Conservation (phyloP, 805 yeast species). For the Metschnikowia koreensis region DNA sequence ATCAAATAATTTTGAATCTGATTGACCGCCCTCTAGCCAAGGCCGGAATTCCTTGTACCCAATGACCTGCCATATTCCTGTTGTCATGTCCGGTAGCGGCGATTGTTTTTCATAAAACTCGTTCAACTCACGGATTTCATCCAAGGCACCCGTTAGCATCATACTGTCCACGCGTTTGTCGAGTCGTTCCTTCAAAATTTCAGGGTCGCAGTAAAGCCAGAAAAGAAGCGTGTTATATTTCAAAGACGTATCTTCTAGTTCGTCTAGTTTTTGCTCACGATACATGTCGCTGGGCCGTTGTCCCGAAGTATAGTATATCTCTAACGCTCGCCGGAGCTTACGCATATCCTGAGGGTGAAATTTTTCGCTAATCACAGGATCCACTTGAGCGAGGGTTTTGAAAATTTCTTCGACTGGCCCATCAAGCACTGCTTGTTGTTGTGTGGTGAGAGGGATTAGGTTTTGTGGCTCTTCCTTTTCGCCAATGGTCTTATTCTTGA, state of each 20-base stretch:
- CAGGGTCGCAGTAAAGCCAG: constrained; percentile 77
- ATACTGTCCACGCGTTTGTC: constrained; percentile 82
- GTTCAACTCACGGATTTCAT: constrained; percentile 66
- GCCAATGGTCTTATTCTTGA: constrained; percentile 64
- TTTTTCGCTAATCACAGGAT: constrained; percentile 71
- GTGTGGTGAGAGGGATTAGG: constrained; percentile 32
- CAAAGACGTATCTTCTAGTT: constrained; percentile 45
- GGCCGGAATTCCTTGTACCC: constrained; percentile 90
- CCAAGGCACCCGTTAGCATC: constrained; percentile 66
- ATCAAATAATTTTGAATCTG: constrained; percentile 24
- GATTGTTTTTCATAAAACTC: constrained; percentile 34
- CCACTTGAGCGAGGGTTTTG: constrained; percentile 48
- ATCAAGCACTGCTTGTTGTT: constrained; percentile 46
- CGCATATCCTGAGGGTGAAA: constrained; percentile 91
- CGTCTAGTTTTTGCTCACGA: constrained; percentile 50
- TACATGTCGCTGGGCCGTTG: constrained; percentile 70
- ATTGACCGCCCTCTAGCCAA: constrained; percentile 43
- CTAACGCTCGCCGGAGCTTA: constrained; percentile 75
- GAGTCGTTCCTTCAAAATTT: constrained; percentile 56
- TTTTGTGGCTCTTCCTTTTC: constrained; percentile 22
- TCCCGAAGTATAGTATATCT: constrained; percentile 69
- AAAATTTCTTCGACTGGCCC: constrained; percentile 54
- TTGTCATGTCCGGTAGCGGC: constrained; percentile 51
- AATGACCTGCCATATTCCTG: constrained; percentile 91
- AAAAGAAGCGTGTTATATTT: constrained; percentile 64